A percentile compares a stretch with the other conserved stretches of the same genome.
These are phyloP conservation scores for Mycothermus thermophilus DNA, from an alignment of 495 filamentous ascomycete species.

Conservation along the genomic window DNA sequence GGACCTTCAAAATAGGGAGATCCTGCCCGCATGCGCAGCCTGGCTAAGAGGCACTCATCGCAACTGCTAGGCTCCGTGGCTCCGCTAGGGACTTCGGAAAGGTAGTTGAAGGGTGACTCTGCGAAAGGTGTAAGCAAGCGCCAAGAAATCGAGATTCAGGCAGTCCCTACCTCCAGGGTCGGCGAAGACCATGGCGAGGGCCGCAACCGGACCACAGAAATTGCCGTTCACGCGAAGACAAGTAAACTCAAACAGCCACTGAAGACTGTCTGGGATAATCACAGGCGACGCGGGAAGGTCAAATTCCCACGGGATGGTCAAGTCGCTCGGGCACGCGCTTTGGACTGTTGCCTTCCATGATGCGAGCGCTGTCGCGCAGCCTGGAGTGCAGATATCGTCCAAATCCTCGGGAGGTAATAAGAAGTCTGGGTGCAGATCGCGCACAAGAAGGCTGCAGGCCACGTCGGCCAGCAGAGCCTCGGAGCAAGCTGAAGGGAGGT, in stretches of 20 bases:
- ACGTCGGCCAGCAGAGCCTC: too few species aligned
- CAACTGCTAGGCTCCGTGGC: slow-evolving; percentile 3
- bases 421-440: background rate
- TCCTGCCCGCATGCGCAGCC: slow-evolving; percentile 7
- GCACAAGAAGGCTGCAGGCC: slow-evolving; percentile 1
- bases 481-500: too few species aligned
- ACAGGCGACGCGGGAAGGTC: slow-evolving; percentile 3
- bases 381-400: slow-evolving; percentile 1
- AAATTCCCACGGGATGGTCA: slow-evolving; percentile 1
- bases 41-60: slow-evolving; percentile 9
- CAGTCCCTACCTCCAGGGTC: too few species aligned
- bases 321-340: slow-evolving; percentile 6
- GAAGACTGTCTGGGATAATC: slow-evolving; percentile 4
- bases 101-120: background rate
- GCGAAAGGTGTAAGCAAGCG: too few species aligned
- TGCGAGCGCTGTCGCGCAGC: slow-evolving; percentile 1
- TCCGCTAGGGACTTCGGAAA: background rate
- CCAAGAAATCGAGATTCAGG: too few species aligned
- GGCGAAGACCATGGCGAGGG: background rate
- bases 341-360: background rate
- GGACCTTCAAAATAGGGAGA: slow-evolving; percentile 11
- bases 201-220: slow-evolving; percentile 6
- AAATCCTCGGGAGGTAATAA: slow-evolving; percentile 1
- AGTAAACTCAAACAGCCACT: slow-evolving; percentile 5
- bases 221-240: slow-evolving; percentile 7